Base-by-base conservation (phyloP, 139 green algal genomes). In the Coelastrella sp. region DNA sequence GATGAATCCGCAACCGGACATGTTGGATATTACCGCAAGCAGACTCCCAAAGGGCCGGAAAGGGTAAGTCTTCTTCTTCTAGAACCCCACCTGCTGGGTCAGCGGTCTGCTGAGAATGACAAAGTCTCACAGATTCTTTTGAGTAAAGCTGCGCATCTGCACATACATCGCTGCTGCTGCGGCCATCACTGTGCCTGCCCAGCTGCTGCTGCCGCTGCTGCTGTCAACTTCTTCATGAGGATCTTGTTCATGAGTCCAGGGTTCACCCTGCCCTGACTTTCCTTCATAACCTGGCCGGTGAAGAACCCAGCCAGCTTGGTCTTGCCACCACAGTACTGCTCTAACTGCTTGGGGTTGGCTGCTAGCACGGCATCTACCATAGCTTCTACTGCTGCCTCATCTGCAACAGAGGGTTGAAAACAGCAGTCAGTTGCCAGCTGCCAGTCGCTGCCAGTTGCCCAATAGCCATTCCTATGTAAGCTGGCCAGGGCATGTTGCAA, bases 221-320 rank as follows among this genome's bases (percentile, higher is more conserved):
- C 92, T 14, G 93, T 91, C 59, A 98, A 89, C 73, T 92, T 95
- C 77, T 92, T 74, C 91, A 94, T 95, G 10, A 99, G 92, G 0
- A 98, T 86, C 61, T 96, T 90, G 86, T 98, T 97, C 82, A 99
- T 93, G 5, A 97, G 77, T 3, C 65, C 91, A 0, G 97, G 97
- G 94, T 98, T 98, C 5, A 95, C 96, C 3, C 92, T 87, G 4
- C 97, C 97, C 86, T 95, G 94, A 65, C 91, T 96, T 92, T 95
- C 96, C 92, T 98, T 98, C 97, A 99, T 99, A 22, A 97, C 93
- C 66, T 90, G 80, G 47, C 93, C 93, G 11, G 91, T 90, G 89
- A 99, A 99, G 92, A 96, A 98, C 59, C 96, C 96, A 87, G 97
- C 92, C 88, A 99, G 93, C 92, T 99, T 99, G 13, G 92, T 96